These are phyloP conservation scores for Chaetomiaceae sp. DNA, from an alignment of 2,329 filamentous ascomycete species.

Conservation along the genomic window DNA sequence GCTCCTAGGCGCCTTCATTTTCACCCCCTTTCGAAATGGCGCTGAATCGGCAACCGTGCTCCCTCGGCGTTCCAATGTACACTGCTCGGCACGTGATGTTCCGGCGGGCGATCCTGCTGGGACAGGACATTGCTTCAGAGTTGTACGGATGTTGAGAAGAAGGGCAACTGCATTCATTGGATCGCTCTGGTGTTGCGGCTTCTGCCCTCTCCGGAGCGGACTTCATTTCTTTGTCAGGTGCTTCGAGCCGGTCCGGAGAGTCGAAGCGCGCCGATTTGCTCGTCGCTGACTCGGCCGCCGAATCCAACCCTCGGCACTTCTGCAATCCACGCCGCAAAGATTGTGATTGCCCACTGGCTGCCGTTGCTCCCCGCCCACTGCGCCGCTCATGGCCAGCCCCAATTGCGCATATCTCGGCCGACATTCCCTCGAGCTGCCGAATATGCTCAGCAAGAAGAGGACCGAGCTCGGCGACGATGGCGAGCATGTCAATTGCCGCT, in stretches of 20 bases:
- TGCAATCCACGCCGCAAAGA: not conserved
- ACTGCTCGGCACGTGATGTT: constrained; percentile 11
- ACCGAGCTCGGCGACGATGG: constrained; percentile 4
- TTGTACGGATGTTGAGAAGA: not conserved
- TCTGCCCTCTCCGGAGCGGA: not conserved
- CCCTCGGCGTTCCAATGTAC: not conserved
- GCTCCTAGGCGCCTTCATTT: not conserved
- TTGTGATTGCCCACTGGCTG: not conserved
- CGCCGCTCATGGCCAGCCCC: constrained; percentile 11
- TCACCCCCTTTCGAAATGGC: not conserved
- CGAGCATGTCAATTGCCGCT: constrained; percentile 1
- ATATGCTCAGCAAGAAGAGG: constrained; percentile 20
- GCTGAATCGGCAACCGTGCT: not conserved
- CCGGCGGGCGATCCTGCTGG: not conserved
- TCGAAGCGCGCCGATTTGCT: not conserved
- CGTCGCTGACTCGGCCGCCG: not conserved
- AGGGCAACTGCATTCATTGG: not conserved
- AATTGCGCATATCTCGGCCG: constrained; percentile 12
- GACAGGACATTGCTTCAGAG: not conserved
- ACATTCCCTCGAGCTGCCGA: constrained; percentile 3
- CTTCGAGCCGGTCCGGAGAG: not conserved
- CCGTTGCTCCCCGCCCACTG: not conserved
- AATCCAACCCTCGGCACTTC: not conserved
- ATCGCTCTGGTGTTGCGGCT: not conserved
- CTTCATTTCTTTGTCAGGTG: not conserved